phyloP scores from a whole-genome alignment of 2,329 filamentous ascomycete genomes.

The Sordariomycetes sp. region DNA sequence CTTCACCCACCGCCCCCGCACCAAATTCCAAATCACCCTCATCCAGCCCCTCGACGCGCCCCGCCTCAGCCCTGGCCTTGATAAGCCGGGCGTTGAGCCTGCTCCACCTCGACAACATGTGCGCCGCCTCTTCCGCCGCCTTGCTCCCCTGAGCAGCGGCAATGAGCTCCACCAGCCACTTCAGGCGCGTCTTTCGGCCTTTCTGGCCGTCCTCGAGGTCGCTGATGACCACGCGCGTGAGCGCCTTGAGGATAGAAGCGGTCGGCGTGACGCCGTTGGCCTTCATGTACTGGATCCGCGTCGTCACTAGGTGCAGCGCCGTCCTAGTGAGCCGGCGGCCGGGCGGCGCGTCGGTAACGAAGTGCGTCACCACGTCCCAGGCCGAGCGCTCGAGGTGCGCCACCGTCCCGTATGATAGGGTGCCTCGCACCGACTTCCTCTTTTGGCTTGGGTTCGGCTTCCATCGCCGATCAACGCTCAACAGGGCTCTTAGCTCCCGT shows the following conservation, averaged over 20 bases:
- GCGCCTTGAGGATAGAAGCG: slow-evolving; percentile 11
- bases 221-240: slow-evolving; percentile 14
- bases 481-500: neutral
- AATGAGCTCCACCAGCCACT: slow-evolving; percentile 16
- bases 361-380: neutral
- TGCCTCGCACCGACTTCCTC: neutral
- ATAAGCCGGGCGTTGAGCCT: neutral
- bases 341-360: neutral
- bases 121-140: slow-evolving; percentile 8
- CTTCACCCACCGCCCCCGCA: no score
- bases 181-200: slow-evolving; percentile 17
- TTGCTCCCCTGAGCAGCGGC: slow-evolving; percentile 9
- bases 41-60: no score
- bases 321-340: neutral
- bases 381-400: neutral
- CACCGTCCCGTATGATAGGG: slow-evolving; percentile 4
- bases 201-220: slow-evolving; percentile 19
- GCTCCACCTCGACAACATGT: slow-evolving; percentile 13
- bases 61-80: neutral
- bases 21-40: neutral
- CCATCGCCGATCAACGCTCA: neutral
- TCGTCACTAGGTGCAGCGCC: slow-evolving; percentile 15
- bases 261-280: slow-evolving; percentile 11
- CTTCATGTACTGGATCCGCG: slow-evolving; percentile 13
- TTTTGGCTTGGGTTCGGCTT: neutral